Percentiles rank a stretch among this genome's conserved stretches.
Evolutionary conservation across 2,329 filamentous ascomycete species (phyloP).

Genomic region (Colletotrichum sp.): DNA sequence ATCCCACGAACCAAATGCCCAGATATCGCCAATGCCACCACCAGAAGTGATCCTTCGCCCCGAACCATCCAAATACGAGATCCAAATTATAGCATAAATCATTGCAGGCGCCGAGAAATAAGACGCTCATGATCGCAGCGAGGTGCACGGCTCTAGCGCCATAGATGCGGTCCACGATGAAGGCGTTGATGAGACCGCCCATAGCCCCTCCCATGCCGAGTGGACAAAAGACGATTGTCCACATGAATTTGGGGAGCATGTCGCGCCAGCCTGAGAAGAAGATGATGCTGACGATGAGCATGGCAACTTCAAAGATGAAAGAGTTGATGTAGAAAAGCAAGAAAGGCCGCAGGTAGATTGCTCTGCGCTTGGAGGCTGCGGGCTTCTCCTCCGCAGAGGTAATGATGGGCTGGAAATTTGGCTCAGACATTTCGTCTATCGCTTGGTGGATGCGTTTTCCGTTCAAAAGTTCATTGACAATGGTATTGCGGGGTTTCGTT

Average conservation of each 20-base stretch:
- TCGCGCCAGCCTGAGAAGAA: not conserved
- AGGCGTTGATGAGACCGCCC: not conserved
- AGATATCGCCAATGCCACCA: not conserved
- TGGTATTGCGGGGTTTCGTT: fast-evolving
- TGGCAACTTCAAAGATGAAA: not conserved
- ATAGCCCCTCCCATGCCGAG: not conserved
- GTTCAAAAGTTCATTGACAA: fast-evolving
- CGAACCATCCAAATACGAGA: not conserved
- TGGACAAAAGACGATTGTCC: not conserved
- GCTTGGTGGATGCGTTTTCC: not conserved
- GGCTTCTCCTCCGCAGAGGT: not conserved
- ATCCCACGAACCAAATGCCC: not conserved
- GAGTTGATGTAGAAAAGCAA: not conserved
- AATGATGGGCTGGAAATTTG: not conserved
- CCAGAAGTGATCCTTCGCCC: not conserved
- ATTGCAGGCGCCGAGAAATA: not conserved
- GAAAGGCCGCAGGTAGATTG: not conserved
- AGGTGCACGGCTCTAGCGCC: not conserved
- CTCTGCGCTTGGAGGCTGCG: not conserved
- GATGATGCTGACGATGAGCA: not conserved
- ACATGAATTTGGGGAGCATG: not conserved
- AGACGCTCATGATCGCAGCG: not conserved
- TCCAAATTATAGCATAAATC: not conserved
- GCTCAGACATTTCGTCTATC: not conserved
- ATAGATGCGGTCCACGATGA: not conserved